Base-by-base conservation (phyloP, 352 stramenopile genomes). In the Globisporangium uncinulatum region DNA sequence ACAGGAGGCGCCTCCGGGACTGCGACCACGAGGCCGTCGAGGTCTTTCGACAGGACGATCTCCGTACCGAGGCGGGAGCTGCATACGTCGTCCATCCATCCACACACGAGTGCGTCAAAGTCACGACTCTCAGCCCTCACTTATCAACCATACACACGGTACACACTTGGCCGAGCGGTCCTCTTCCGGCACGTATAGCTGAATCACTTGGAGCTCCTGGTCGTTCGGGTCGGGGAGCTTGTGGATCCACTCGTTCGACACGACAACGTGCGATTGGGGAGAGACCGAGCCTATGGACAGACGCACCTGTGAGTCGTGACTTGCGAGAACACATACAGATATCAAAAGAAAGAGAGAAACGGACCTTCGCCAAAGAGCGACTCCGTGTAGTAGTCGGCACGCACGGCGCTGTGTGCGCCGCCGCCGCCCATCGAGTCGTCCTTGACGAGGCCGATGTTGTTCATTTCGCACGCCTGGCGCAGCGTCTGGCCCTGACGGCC, bases 221-320 rank as follows among this genome's bases (percentile, higher is more conserved):
- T 65, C 52, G 62, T 92, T 89, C 17, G 83, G 67, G 53, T 68
- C 37, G 32, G 75, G 79, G 32, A 95, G 67, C 73, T 90, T 91
- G 61, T 56, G n/a, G 56, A 92, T 73, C 86, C 86, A 95, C 67
- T 94, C 84, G 73, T 95, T 92, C 53, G 86, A 83, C 52, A 95
- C 70, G 47, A 95, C 78, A 7, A 95, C 83, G 67, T 95, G 86
- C 59, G 86, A 95, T 67, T 89, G 83, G 21, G 84, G 77, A 42
- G 84, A 94, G 55, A 74, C 70, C 13, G 82, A 71, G 54, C 86
- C 66, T 73, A 19, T 6, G 4, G 24, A 19, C 31, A 34, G 1
- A 55, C 4, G 17, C n/a, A 46, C 0, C 21, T 31, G 29, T 31
- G 14, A 34, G 15, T 58, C 15, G n/a, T 56, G 19, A 56, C 32